Evolutionary conservation across 352 stramenopile genomes (phyloP).

Genomic region (Phytopythium montanum): DNA sequence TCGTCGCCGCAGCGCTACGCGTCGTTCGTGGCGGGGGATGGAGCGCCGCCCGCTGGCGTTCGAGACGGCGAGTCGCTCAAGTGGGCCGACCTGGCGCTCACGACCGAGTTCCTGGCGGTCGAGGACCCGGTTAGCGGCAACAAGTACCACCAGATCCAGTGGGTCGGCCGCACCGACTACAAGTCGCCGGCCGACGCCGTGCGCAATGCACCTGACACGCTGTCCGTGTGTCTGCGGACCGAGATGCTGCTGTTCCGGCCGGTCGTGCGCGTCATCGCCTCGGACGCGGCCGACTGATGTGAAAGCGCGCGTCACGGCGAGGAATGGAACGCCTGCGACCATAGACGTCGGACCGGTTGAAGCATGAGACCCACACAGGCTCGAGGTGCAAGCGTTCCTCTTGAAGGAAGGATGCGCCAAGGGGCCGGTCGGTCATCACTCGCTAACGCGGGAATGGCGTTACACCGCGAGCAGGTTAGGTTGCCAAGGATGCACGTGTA

Average conservation of each 20-base stretch:
- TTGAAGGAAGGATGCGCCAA: too few relatives aligned
- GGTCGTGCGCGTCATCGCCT: neutral
- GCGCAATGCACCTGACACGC: constrained; percentile 35
- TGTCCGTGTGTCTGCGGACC: constrained; percentile 29
- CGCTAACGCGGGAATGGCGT: too few relatives aligned
- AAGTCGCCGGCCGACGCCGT: constrained; percentile 32
- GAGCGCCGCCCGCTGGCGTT: constrained; percentile 5
- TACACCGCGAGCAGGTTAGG: too few relatives aligned
- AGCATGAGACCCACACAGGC: too few relatives aligned
- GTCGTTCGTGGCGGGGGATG: neutral
- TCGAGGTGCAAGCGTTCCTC: too few relatives aligned
- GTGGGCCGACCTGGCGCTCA: constrained; percentile 42
- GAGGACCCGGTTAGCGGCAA: constrained; percentile 23
- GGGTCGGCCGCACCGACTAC: constrained; percentile 48
- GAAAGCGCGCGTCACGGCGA: neutral
- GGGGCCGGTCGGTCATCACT: too few relatives aligned
- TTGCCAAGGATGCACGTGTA: too few relatives aligned
- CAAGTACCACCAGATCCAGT: constrained; percentile 37
- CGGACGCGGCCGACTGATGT: neutral
- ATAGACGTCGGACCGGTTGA: too few relatives aligned
- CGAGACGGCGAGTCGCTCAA: constrained; percentile 19
- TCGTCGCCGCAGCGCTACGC: neutral
- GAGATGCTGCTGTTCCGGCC: neutral
- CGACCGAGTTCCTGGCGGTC: constrained; percentile 40
- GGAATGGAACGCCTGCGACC: too few relatives aligned